Conservation (phyloP, 2,329 filamentous ascomycete genomes). For the Colletotrichum incanum region DNA sequence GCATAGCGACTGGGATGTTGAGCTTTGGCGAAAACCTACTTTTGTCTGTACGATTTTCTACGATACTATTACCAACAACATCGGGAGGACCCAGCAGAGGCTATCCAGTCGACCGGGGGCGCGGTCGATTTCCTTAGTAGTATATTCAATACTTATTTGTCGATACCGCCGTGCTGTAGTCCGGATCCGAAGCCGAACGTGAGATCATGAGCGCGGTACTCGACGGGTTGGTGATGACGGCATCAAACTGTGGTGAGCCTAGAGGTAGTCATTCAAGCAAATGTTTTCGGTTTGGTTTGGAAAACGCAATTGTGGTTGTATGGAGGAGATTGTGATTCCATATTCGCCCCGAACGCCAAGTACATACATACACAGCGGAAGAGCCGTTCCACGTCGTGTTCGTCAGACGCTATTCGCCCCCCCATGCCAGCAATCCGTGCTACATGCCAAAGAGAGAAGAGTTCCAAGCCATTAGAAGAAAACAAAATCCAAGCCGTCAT, state of each 20-base stretch:
- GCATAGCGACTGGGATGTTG: constrained; percentile 42
- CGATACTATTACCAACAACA: constrained; percentile 27
- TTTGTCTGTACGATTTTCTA: constrained; percentile 35
- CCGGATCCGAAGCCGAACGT: neutral
- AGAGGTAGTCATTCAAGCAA: constrained; percentile 22
- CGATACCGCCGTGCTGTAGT: constrained; percentile 13
- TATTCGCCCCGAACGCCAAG: constrained; percentile 39
- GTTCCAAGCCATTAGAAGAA: constrained; percentile 21
- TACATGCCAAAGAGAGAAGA: constrained; percentile 38
- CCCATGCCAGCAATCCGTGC: constrained; percentile 30
- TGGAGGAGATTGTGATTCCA: constrained; percentile 38
- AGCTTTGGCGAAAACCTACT: constrained; percentile 42
- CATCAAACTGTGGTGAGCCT: constrained; percentile 3
- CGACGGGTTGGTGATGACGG: neutral
- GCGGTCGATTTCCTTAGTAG: constrained; percentile 29
- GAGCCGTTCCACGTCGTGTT: constrained; percentile 31
- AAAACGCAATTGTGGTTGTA: neutral
- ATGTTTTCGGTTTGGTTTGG: neutral
- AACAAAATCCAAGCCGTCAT: constrained; percentile 15
- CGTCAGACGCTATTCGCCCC: constrained; percentile 34
- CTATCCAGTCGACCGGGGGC: neutral
- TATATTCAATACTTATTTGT: constrained; percentile 38
- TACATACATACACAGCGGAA: constrained; percentile 36
- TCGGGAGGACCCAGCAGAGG: constrained; percentile 1
- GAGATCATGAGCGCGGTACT: neutral